A percentile compares a stretch with the other conserved stretches of the same genome.
These are phyloP conservation scores for Metschnikowia amazonensis DNA, from an alignment of 805 yeast genomes.

Conservation along the genomic window DNA sequence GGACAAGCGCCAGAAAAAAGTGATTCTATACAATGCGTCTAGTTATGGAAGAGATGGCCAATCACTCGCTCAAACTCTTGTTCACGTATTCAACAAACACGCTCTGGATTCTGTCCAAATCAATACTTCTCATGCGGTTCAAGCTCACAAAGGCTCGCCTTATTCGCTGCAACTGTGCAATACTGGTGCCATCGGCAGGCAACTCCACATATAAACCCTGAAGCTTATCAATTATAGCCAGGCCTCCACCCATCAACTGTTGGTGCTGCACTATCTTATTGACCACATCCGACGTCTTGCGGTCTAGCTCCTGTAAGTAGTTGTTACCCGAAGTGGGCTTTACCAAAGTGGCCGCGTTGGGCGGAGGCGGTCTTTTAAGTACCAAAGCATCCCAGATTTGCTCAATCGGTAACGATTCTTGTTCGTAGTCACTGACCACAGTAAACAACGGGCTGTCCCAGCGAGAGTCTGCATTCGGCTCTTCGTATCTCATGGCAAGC, in stretches of 20 bases:
- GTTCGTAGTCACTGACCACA: slow-evolving; percentile 48
- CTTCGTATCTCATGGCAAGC: slow-evolving; percentile 83
- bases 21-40: slow-evolving; percentile 12
- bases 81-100: slow-evolving; percentile 77
- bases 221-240: slow-evolving; percentile 44
- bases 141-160: slow-evolving; percentile 79
- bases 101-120: slow-evolving; percentile 60
- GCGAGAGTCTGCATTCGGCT: slow-evolving; percentile 77
- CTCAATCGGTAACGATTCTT: slow-evolving; percentile 54
- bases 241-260: slow-evolving; percentile 49
- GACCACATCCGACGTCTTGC: slow-evolving; percentile 61
- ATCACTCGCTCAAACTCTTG: slow-evolving; percentile 46
- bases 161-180: slow-evolving; percentile 78
- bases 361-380: slow-evolving; percentile 59
- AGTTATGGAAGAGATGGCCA: background rate
- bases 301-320: slow-evolving; percentile 75
- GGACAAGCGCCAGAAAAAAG: slow-evolving; percentile 76
- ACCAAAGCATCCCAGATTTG: slow-evolving; percentile 64
- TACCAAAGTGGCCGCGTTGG: slow-evolving; percentile 79
- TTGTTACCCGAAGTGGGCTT: slow-evolving; percentile 76
- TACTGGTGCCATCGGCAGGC: slow-evolving; percentile 58
- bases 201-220: slow-evolving; percentile 50
- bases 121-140: slow-evolving; percentile 75
- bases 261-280: slow-evolving; percentile 60
- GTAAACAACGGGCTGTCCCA: slow-evolving; percentile 95